Conservation (phyloP, 2,329 filamentous ascomycete species). For the Beauveria varroae region DNA sequence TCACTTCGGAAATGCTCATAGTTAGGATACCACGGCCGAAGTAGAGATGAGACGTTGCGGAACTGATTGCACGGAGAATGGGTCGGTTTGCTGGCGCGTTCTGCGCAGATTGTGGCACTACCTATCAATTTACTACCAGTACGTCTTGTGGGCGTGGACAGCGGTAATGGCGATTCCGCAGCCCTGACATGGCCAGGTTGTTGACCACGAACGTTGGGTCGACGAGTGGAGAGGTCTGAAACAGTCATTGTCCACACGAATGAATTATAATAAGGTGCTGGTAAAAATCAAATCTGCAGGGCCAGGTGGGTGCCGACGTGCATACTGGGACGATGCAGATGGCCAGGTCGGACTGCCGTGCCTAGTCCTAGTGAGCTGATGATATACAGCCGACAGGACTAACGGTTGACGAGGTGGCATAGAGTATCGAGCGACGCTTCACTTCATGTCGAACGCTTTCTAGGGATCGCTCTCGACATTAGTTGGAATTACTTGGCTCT, state of each 20-base stretch:
- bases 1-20: not conserved
- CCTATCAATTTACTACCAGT: no score
- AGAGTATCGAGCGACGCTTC: not conserved
- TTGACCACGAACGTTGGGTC: not conserved
- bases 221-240: conserved; percentile 4
- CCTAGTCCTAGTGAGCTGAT: not conserved
- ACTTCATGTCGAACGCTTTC: not conserved
- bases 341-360: no score
- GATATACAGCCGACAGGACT: no score
- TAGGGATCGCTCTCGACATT: not conserved
- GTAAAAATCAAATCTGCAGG: not conserved
- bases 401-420: not conserved
- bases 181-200: not conserved
- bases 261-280: not conserved
- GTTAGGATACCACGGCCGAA: not conserved
- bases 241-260: conserved; percentile 1
- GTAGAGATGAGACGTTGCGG: not conserved
- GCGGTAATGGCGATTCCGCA: not conserved
- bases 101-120: not conserved
- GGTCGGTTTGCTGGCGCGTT: not conserved
- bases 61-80: not conserved
- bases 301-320: not conserved
- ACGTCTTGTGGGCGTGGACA: not conserved
- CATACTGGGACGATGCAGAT: no score
- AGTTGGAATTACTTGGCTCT: not conserved